Evolutionary conservation across 116 monocot genomes (phyloP).

Genomic region (Dioscorea cayenensis): DNA sequence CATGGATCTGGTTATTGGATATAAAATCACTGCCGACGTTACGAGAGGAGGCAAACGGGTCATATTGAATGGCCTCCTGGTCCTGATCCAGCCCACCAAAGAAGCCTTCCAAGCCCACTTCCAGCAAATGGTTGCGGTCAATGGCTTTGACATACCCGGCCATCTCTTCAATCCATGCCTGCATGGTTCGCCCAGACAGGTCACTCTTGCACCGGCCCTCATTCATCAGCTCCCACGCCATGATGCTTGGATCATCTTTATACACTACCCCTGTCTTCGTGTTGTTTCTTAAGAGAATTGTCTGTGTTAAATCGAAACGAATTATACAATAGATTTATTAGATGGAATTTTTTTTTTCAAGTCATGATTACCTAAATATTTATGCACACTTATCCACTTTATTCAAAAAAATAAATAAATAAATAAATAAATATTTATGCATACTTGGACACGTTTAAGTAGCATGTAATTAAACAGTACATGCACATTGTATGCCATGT

Average conservation of each 20-base stretch:
- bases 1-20: conserved; percentile 38
- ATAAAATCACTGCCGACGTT: conserved; percentile 57
- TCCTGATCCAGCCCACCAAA: conserved; percentile 24
- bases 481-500: too few relatives aligned
- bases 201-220: conserved; percentile 38
- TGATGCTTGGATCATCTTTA: conserved; percentile 43
- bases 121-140: conserved; percentile 53
- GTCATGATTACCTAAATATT: too few relatives aligned
- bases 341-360: too few relatives aligned
- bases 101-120: conserved; percentile 56
- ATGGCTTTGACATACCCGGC: conserved; percentile 45
- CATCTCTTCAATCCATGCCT: conserved; percentile 67
- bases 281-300: conserved; percentile 58
- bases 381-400: too few relatives aligned
- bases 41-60: not conserved
- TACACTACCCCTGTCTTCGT: conserved; percentile 52
- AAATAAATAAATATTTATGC: too few relatives aligned
- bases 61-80: too few relatives aligned
- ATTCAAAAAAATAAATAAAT: too few relatives aligned
- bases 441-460: too few relatives aligned
- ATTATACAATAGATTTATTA: not conserved
- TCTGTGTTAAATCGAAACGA: conserved; percentile 14
- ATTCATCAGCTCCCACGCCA: conserved; percentile 57
- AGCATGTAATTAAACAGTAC: too few relatives aligned
- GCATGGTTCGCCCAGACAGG: conserved; percentile 24